These are phyloP conservation scores for Malus orientalis DNA, from an alignment of 306 rosid species.

Conservation along the genomic window DNA sequence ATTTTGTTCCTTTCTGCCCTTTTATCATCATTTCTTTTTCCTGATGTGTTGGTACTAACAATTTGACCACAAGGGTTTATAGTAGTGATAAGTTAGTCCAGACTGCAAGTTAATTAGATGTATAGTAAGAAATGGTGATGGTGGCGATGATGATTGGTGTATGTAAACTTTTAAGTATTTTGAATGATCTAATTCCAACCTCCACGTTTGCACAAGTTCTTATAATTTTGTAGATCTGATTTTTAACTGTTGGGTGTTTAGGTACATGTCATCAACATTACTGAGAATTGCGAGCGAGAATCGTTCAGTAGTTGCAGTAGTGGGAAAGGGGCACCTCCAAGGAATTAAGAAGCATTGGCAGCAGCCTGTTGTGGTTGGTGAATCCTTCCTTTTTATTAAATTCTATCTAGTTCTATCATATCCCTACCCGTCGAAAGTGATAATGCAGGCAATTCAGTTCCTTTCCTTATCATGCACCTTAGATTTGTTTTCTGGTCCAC, in stretches of 20 bases:
- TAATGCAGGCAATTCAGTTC: background rate
- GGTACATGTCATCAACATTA: constrained; percentile 79
- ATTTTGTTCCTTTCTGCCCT: background rate
- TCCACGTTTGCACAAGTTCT: background rate
- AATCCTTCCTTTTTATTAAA: background rate
- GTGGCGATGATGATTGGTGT: background rate
- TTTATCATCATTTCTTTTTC: background rate
- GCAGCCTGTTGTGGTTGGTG: constrained; percentile 77
- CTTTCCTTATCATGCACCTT: background rate
- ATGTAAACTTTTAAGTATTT: background rate
- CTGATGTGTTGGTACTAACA: background rate
- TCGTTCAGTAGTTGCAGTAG: constrained; percentile 77
- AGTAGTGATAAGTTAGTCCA: background rate
- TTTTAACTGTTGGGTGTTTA: constrained; percentile 16
- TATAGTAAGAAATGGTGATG: background rate
- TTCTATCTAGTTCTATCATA: background rate
- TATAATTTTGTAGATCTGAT: background rate
- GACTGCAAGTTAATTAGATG: background rate
- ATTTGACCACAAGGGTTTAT: background rate
- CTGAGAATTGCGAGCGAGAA: constrained; percentile 57
- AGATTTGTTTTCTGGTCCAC: background rate
- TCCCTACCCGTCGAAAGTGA: background rate
- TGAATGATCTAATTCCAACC: background rate
- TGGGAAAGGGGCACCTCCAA: constrained; percentile 87
- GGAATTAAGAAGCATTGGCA: constrained; percentile 84